Base-by-base conservation (phyloP, 2,329 filamentous ascomycete genomes). In the Botryotinia narcissicola region DNA sequence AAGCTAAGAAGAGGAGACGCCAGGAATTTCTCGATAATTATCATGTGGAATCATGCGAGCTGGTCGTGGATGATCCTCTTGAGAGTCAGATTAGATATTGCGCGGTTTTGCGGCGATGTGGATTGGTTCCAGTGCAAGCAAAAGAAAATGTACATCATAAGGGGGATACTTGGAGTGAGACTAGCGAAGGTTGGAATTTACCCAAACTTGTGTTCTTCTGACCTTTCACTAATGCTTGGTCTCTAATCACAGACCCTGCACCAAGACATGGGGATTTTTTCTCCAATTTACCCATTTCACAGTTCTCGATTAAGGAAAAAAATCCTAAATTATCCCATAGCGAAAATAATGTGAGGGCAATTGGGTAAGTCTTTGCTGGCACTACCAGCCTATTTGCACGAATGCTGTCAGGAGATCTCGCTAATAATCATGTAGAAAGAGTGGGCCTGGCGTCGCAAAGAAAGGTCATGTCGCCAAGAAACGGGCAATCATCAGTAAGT, bases 381-480 rank as follows among this genome's bases (percentile, higher is more conserved):
- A 66, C 63, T 35, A 35, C 46, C 14, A 25, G 46, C 7, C 48
- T 8, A 14, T 32, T n/a, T 37, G 22, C n/a, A 32, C 48, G 29
- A 22, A 32, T 42, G 35, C 8, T 22, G 42, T 42, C 42, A 57
- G 66, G 48, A 57, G 66, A 57, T 29, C 48, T 69, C 66, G 66
- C 66, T 69, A 69, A 54, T 44, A n/a, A 12, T 20, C 20, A 9
- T 32, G 40, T 48, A 69, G 66, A 44, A 69, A 69, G 9, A 57
- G 66, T 69, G 66, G 66, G 37, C 1, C 48, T 22, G 35, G 66
- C 22, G 46, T 69, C 37, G 32, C 37, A 20, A 68, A 57, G 35
- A 57, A 42, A 68, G 25, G 46, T 37, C 64, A 67, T 18, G 18
- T 57, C 37, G 25, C 35, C 48, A 57, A 68, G 35, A 68, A 68